A percentile compares a stretch with the other conserved stretches of the same genome.
Conservation (phyloP, 257 asterid species). For the Solanum medicagineum region DNA sequence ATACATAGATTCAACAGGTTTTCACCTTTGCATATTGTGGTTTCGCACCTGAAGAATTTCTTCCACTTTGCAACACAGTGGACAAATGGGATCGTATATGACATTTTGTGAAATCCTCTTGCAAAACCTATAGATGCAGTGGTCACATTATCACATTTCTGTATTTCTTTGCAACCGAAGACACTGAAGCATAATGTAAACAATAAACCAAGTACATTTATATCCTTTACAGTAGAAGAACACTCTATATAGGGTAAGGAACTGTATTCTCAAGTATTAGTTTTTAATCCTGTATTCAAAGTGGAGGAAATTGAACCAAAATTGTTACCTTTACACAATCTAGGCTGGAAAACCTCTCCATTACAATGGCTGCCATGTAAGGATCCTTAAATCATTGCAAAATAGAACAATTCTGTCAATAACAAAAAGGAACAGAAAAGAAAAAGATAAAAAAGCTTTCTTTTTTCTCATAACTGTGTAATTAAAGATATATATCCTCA, state of each 20-base stretch:
- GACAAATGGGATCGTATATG: conserved; percentile 69
- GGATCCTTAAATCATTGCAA: conserved; percentile 49
- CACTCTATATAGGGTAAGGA: not conserved
- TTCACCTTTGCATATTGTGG: conserved; percentile 54
- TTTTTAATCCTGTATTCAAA: not conserved
- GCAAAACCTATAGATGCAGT: conserved; percentile 47
- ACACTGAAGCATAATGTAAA: not conserved
- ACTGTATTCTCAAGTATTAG: not conserved
- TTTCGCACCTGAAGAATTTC: conserved; percentile 16
- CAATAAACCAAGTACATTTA: not conserved
- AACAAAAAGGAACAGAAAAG: not conserved
- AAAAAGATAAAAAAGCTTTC: not conserved
- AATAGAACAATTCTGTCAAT: not conserved
- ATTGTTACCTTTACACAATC: conserved; percentile 51
- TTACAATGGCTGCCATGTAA: conserved; percentile 70
- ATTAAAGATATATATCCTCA: not conserved
- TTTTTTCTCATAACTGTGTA: not conserved
- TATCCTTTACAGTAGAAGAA: not conserved
- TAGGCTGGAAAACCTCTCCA: conserved; percentile 56
- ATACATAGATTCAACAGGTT: not conserved
- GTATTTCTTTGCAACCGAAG: not conserved
- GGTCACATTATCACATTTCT: not conserved
- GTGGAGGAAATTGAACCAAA: not conserved
- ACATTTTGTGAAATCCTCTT: conserved; percentile 82
- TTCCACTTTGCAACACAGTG: conserved; percentile 18